These are phyloP conservation scores for Zygotorulaspora danielsina DNA, from an alignment of 805 yeast genomes.

Conservation along the genomic window DNA sequence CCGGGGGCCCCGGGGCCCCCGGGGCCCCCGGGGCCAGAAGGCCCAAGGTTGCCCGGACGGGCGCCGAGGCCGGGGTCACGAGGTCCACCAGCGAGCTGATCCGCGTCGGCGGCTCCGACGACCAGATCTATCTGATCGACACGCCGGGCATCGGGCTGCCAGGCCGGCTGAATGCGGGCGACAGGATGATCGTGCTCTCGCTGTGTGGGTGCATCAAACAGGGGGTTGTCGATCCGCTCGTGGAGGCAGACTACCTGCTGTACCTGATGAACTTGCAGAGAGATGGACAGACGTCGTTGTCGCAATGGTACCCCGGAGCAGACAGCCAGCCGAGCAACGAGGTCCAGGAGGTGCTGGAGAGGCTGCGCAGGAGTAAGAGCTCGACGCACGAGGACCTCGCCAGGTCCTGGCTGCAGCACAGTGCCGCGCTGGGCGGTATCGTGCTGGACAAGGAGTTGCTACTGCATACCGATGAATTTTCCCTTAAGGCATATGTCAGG, in stretches of 20 bases:
- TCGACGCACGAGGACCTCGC: slow-evolving; percentile 27
- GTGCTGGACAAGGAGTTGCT: slow-evolving; percentile 27
- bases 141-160: slow-evolving; percentile 94
- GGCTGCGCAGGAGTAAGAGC: slow-evolving; percentile 28
- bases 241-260: slow-evolving; percentile 80
- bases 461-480: slow-evolving; percentile 18
- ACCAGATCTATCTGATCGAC: slow-evolving; percentile 66
- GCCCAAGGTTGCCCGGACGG: slow-evolving; percentile 84
- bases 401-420: slow-evolving; percentile 43
- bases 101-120: slow-evolving; percentile 41
- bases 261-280: slow-evolving; percentile 62
- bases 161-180: slow-evolving; percentile 49
- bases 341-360: slow-evolving; percentile 25
- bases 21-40: too few species aligned
- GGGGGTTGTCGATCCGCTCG: slow-evolving; percentile 70
- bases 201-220: slow-evolving; percentile 72
- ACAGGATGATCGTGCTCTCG: slow-evolving; percentile 70
- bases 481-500: slow-evolving; percentile 8
- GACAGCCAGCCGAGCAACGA: slow-evolving; percentile 39
- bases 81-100: slow-evolving; percentile 72
- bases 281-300: slow-evolving; percentile 7
- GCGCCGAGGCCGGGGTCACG: slow-evolving; percentile 89
- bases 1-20: slow-evolving; percentile 33
- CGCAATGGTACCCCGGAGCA: slow-evolving; percentile 35
- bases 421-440: slow-evolving; percentile 50